A percentile compares a stretch with the other conserved stretches of the same genome.
Evolutionary conservation across 768 basidiomycete genomes (phyloP).

Genomic region (Daedaleopsis nitida): DNA sequence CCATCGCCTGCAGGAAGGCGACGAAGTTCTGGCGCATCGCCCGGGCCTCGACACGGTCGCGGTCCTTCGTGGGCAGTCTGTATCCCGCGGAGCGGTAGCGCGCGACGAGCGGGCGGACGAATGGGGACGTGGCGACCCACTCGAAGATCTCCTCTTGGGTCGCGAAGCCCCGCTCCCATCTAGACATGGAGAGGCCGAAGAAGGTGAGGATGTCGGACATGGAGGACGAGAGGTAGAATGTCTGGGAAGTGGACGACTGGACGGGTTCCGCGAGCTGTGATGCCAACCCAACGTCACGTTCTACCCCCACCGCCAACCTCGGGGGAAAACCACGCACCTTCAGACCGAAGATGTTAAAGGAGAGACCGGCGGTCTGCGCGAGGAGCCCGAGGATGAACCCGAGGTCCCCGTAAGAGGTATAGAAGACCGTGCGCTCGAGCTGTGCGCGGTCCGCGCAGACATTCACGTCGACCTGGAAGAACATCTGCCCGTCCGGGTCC

Average conservation of each 20-base stretch:
- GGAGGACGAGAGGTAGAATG: constrained; percentile 52
- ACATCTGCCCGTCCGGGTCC: constrained; percentile 25
- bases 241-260: constrained; percentile 34
- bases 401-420: constrained; percentile 69
- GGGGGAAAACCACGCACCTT: constrained; percentile 43
- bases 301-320: no score
- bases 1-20: constrained; percentile 43
- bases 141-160: constrained; percentile 56
- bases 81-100: constrained; percentile 20
- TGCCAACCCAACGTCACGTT: no score
- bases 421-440: constrained; percentile 53
- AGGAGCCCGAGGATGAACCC: constrained; percentile 69
- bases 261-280: constrained; percentile 34
- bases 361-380: constrained; percentile 51
- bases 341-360: constrained; percentile 54
- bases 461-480: constrained; percentile 64
- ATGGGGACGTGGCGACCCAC: constrained; percentile 57
- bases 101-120: constrained; percentile 50
- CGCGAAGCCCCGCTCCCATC: constrained; percentile 54
- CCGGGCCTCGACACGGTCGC: constrained; percentile 47
- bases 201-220: constrained; percentile 55
- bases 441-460: constrained; percentile 54
- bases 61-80: constrained; percentile 39
- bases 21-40: constrained; percentile 64
- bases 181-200: constrained; percentile 55